Evolutionary conservation across 495 filamentous ascomycete genomes (phyloP), one percentile per base, ranked within the genome.

Genomic region (Umbilicaria muhlenbergii): DNA sequence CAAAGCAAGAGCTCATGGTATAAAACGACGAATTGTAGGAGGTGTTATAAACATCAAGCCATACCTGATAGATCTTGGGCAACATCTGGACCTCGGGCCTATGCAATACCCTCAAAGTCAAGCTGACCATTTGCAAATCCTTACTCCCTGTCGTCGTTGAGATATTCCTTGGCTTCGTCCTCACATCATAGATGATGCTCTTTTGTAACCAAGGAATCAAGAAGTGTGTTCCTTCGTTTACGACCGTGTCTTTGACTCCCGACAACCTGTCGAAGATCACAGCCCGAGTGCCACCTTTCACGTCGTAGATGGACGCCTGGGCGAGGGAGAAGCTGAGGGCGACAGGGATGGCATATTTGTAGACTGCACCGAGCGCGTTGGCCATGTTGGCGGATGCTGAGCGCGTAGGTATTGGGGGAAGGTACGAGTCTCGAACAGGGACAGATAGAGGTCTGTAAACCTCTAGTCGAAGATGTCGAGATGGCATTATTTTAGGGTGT

Each of bases 61-160:
- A 44, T 63, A 96, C 91, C 79, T 96, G 92, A 70, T 99, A 99
- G 59, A 99, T 99, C 66, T 85, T 92, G 16, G 91, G 91, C 60
- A 99, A 66, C 53, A 76, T 74, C 66, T 80, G 77, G 52, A 99
- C 91, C 32, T 99, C 89, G 24, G 91, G 91, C 48, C 91, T 74
- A 68, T 96, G 91, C 60, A 99, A 65, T 43, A 99, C 91, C 55
- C 91, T 77, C 53, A 99, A 70, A 32, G 91, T 99, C 73, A 99
- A 73, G 73, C 84, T 94, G 59, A 99, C 91, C 91, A 99, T 99
- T 75, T 99, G 91, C 65, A 99, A 61, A 67, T 99, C 91, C 75
- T 99, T 99, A 72, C 81, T 87, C 43, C 91, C 91, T 11, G 91
- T 99, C 12, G 89, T 96, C n/a, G 91, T 99, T 13, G 79, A 80